These are phyloP conservation scores for Hypomontagnella monticulosa DNA, from an alignment of 495 filamentous ascomycete genomes.

Conservation along the genomic window DNA sequence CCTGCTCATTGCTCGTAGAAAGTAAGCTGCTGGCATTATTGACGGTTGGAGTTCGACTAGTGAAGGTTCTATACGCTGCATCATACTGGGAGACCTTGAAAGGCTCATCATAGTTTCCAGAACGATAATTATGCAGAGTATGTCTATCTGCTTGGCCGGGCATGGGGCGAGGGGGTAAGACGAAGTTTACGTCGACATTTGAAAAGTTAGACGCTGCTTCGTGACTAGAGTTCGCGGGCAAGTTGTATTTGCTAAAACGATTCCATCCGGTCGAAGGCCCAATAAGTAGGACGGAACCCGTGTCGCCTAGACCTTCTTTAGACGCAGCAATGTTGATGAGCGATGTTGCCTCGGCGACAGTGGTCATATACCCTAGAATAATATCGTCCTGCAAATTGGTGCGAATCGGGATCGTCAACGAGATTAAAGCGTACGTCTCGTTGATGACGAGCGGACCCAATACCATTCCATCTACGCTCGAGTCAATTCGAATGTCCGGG, in stretches of 20 bases:
- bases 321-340: conserved; percentile 67
- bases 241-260: conserved; percentile 59
- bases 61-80: conserved; percentile 64
- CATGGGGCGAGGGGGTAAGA: conserved; percentile 56
- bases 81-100: conserved; percentile 69
- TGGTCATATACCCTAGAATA: conserved; percentile 79
- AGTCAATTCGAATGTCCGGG: conserved; percentile 63
- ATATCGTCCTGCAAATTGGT: conserved; percentile 65
- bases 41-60: conserved; percentile 49
- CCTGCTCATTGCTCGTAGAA: conserved; percentile 75
- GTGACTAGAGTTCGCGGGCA: conserved; percentile 50
- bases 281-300: conserved; percentile 72
- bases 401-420: conserved; percentile 78
- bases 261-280: conserved; percentile 72
- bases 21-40: conserved; percentile 73
- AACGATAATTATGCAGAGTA: conserved; percentile 50
- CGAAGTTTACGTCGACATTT: conserved; percentile 53
- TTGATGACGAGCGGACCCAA: conserved; percentile 77
- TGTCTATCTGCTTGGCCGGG: conserved; percentile 58
- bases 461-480: conserved; percentile 62
- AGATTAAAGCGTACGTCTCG: conserved; percentile 75
- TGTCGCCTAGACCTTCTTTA: conserved; percentile 71
- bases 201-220: conserved; percentile 49
- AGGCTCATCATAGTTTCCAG: conserved; percentile 54
- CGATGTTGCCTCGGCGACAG: conserved; percentile 69